These are phyloP conservation scores for Corinectria fuckeliana DNA, from an alignment of 2,329 filamentous ascomycete genomes.

Conservation along the genomic window DNA sequence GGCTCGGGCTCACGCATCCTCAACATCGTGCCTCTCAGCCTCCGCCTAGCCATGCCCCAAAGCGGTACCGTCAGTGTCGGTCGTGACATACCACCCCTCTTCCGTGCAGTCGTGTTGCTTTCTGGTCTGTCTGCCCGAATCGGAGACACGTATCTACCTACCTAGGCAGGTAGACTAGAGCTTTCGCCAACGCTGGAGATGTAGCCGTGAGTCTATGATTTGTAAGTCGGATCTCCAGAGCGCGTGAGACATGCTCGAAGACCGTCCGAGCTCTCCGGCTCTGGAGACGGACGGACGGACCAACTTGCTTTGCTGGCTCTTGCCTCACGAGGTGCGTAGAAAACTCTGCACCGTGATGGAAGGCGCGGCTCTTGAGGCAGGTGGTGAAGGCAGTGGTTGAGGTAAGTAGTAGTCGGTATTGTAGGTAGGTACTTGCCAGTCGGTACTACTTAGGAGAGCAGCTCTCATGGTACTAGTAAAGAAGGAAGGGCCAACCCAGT, in stretches of 20 bases:
- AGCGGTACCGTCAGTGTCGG: constrained; percentile 2
- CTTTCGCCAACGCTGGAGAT: background rate
- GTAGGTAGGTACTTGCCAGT: too few relatives aligned
- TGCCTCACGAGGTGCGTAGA: background rate
- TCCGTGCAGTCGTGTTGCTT: background rate
- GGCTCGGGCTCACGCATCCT: background rate
- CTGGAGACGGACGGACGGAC: background rate
- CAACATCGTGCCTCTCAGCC: background rate
- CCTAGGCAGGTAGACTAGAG: constrained; percentile 6
- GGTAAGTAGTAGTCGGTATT: too few relatives aligned
- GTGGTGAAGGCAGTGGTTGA: background rate
- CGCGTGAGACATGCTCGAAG: constrained; percentile 10
- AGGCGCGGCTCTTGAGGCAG: background rate
- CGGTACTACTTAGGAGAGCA: too few relatives aligned
- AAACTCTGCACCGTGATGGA: background rate
- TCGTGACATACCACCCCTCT: background rate
- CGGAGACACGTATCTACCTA: constrained; percentile 20
- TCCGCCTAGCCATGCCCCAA: constrained; percentile 6
- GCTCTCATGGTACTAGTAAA: background rate
- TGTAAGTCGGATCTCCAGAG: background rate
- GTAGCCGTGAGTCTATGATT: constrained; percentile 7
- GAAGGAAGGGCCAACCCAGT: background rate
- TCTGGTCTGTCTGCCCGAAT: constrained; percentile 5
- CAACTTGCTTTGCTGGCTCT: background rate
- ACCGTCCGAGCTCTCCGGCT: constrained; percentile 4